These are phyloP conservation scores for Primulina huaijiensis DNA, from an alignment of 257 asterid species.

Conservation along the genomic window DNA sequence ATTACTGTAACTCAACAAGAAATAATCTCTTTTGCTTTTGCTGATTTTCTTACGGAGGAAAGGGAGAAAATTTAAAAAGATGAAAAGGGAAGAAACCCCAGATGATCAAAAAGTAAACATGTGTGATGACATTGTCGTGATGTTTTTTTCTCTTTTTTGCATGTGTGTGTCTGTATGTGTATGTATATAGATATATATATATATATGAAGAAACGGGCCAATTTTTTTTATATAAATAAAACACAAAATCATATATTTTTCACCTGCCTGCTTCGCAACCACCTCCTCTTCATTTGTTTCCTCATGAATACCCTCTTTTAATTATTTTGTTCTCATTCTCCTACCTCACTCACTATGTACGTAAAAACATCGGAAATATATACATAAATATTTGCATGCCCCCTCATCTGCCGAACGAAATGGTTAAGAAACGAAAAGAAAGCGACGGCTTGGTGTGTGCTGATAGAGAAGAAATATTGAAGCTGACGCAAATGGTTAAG, in stretches of 20 bases:
- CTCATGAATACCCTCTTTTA: constrained; percentile 11
- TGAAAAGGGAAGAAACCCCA: not conserved
- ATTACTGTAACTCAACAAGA: constrained; percentile 20
- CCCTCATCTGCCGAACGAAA: not conserved
- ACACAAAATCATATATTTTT: constrained; percentile 9
- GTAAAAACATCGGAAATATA: not conserved
- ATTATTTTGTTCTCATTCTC: not conserved
- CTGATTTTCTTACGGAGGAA: constrained; percentile 15
- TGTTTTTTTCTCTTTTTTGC: too few species aligned
- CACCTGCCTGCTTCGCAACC: constrained; percentile 40
- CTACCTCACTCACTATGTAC: not conserved
- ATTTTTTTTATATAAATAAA: constrained; percentile 26
- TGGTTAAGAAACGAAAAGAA: constrained; percentile 26
- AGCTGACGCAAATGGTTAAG: constrained; percentile 34
- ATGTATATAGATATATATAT: too few species aligned
- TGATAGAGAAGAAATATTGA: constrained; percentile 29
- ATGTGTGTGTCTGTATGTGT: too few species aligned
- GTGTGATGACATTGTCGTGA: constrained; percentile 23
- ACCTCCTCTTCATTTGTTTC: constrained; percentile 19
- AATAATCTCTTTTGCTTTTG: constrained; percentile 4
- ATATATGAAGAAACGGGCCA: not conserved
- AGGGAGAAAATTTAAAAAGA: constrained; percentile 9
- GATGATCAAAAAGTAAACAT: constrained; percentile 24
- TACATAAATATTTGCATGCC: not conserved
- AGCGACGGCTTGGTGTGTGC: not conserved